Evolutionary conservation across 495 filamentous ascomycete genomes (phyloP).

Genomic region (Trichoderma reesei): DNA sequence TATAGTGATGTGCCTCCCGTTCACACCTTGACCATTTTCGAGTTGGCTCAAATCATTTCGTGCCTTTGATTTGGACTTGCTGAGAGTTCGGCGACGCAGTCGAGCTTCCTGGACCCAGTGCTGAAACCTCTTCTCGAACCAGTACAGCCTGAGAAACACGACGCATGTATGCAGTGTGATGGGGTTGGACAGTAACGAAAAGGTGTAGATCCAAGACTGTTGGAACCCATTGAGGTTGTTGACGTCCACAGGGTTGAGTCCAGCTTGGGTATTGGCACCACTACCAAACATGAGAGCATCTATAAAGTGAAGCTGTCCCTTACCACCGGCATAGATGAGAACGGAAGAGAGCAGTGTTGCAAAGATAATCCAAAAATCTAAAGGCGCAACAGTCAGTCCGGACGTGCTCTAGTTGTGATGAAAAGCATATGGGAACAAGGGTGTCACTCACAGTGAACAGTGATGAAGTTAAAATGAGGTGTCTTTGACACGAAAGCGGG

Average conservation of each 20-base stretch:
- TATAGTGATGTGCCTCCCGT: slow-evolving; percentile 63
- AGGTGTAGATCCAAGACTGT: slow-evolving; percentile 60
- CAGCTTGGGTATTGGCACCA: slow-evolving; percentile 81
- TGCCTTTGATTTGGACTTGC: slow-evolving; percentile 42
- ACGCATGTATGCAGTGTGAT: slow-evolving; percentile 83
- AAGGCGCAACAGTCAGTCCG: slow-evolving; percentile 5
- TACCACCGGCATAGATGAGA: slow-evolving; percentile 52
- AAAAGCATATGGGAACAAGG: slow-evolving; percentile 1
- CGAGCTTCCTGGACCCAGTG: slow-evolving; percentile 31
- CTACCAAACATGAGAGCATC: slow-evolving; percentile 81
- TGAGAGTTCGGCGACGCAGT: slow-evolving; percentile 31
- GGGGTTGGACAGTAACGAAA: slow-evolving; percentile 69
- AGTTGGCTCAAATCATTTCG: slow-evolving; percentile 25
- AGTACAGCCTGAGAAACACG: slow-evolving; percentile 86
- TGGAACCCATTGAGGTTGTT: slow-evolving; percentile 69
- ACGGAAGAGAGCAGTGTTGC: slow-evolving; percentile 63
- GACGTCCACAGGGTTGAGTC: slow-evolving; percentile 77
- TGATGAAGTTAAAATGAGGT: slow-evolving; percentile 73
- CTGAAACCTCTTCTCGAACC: slow-evolving; percentile 94
- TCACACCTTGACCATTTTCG: slow-evolving; percentile 55
- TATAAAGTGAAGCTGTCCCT: slow-evolving; percentile 57
- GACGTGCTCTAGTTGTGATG: slow-evolving; percentile 1
- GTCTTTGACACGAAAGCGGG: slow-evolving; percentile 26
- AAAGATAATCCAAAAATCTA: slow-evolving; percentile 70
- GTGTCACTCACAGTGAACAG: slow-evolving; percentile 57